Evolutionary conservation across 2,329 filamentous ascomycete genomes (phyloP).

Genomic region (Aureobasidium subglaciale): DNA sequence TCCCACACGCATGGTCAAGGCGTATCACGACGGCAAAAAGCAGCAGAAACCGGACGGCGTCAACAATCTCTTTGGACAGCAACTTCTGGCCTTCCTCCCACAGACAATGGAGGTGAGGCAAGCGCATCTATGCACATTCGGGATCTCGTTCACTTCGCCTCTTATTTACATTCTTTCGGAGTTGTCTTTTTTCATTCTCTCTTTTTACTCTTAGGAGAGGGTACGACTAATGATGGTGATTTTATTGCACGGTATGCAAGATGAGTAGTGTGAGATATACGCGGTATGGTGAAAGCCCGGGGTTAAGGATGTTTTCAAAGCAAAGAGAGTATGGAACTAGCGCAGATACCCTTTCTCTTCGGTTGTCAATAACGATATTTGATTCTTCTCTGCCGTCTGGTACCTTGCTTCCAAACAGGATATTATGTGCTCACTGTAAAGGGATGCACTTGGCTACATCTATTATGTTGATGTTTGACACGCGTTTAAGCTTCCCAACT

Average conservation of each 20-base stretch:
- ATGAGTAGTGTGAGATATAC: background rate
- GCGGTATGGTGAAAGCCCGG: background rate
- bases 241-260: background rate
- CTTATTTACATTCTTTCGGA: background rate
- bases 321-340: slow-evolving; percentile 3
- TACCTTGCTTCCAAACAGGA: no score
- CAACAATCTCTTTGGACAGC: background rate
- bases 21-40: slow-evolving; percentile 2
- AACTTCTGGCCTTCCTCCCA: no score
- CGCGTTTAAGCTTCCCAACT: no score
- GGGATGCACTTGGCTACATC: no score
- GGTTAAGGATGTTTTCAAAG: background rate
- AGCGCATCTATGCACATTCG: no score
- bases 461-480: no score
- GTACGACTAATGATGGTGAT: background rate
- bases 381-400: background rate
- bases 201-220: background rate
- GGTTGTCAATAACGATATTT: background rate
- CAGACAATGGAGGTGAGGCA: no score
- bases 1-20: background rate
- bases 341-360: slow-evolving; percentile 5
- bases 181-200: background rate
- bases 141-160: background rate
- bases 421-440: no score
- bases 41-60: slow-evolving; percentile 3